A percentile compares a stretch with the other conserved stretches of the same genome.
Evolutionary conservation across 2,329 filamentous ascomycete species (phyloP).

Genomic region (Pyrenochaeta sp.): DNA sequence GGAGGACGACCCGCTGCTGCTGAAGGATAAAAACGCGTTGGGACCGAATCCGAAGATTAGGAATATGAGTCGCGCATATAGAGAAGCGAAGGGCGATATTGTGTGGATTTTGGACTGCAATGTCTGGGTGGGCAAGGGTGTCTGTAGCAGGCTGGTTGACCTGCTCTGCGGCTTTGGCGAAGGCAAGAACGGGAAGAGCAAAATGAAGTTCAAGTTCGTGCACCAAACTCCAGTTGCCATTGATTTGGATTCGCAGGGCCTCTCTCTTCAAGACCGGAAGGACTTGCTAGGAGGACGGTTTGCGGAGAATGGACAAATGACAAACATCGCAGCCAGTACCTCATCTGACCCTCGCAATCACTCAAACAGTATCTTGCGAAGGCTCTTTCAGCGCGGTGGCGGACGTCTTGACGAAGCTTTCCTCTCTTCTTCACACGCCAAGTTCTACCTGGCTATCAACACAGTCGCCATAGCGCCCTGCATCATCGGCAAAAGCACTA

Average conservation of each 20-base stretch:
- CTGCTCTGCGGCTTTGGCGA: slow-evolving; percentile 75
- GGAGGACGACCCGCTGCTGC: slow-evolving; percentile 75
- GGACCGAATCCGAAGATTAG: slow-evolving; percentile 99
- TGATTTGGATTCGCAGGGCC: slow-evolving; percentile 62
- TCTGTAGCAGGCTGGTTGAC: slow-evolving; percentile 88
- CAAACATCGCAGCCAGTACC: slow-evolving; percentile 38
- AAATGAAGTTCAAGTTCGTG: slow-evolving; percentile 79
- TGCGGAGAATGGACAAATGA: slow-evolving; percentile 23
- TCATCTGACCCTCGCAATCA: slow-evolving; percentile 36
- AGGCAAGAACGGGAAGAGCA: slow-evolving; percentile 27
- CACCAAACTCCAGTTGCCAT: slow-evolving; percentile 91
- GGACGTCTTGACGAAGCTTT: slow-evolving; percentile 93
- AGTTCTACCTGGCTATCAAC: slow-evolving; percentile 98
- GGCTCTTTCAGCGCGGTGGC: slow-evolving; percentile 64
- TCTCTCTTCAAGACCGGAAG: slow-evolving; percentile 42
- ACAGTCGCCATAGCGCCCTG: slow-evolving; percentile 90
- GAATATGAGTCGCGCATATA: slow-evolving; percentile 92
- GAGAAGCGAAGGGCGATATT: slow-evolving; percentile 84
- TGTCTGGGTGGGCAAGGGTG: slow-evolving; percentile 84
- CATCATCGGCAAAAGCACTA: slow-evolving; percentile 95
- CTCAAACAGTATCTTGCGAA: slow-evolving; percentile 29
- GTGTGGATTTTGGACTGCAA: slow-evolving; percentile 98
- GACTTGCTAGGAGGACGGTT: slow-evolving; percentile 37
- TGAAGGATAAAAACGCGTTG: slow-evolving; percentile 66
- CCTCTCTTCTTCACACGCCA: slow-evolving; percentile 90